A percentile compares a stretch with the other conserved stretches of the same genome.
Evolutionary conservation across 2,329 filamentous ascomycete genomes (phyloP).

Genomic region (Cladosporium sp.): DNA sequence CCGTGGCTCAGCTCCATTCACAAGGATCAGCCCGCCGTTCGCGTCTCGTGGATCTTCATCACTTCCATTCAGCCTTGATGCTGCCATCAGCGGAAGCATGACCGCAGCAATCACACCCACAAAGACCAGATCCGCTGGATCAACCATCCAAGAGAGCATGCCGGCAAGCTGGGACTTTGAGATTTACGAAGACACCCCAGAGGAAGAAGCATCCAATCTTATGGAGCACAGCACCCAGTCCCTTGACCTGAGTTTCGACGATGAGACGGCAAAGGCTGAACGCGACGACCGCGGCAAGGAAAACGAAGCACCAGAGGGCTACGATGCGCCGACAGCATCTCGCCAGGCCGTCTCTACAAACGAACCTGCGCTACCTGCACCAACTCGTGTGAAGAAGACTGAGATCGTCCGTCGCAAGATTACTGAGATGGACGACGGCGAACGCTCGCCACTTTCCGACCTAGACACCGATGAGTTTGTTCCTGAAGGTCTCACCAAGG

Average conservation of each 20-base stretch:
- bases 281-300: constrained; percentile 77
- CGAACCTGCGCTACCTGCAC: constrained; percentile 12
- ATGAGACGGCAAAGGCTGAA: constrained; percentile 62
- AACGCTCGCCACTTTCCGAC: constrained; percentile 36
- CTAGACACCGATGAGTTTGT: constrained; percentile 39
- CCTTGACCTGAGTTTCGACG: constrained; percentile 87
- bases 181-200: constrained; percentile 87
- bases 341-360: constrained; percentile 18
- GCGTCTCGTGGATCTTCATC: constrained; percentile 50
- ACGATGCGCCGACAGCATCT: constrained; percentile 33
- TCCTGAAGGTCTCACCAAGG: constrained; percentile 36
- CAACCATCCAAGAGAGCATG: constrained; percentile 59
- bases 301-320: constrained; percentile 74
- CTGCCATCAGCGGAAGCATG: constrained; percentile 76
- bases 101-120: constrained; percentile 47
- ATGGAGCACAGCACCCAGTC: constrained; percentile 87
- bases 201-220: constrained; percentile 87
- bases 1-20: constrained; percentile 63
- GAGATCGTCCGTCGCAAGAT: constrained; percentile 35
- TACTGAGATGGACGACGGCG: constrained; percentile 38
- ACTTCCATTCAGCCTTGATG: constrained; percentile 79
- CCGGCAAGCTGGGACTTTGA: constrained; percentile 79
- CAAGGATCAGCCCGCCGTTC: constrained; percentile 70
- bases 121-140: constrained; percentile 42
- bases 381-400: constrained; percentile 27